Evolutionary conservation across 768 basidiomycete genomes (phyloP), one percentile per base, ranked within the genome.

Genomic region (Phylloporus rhodoxanthus): DNA sequence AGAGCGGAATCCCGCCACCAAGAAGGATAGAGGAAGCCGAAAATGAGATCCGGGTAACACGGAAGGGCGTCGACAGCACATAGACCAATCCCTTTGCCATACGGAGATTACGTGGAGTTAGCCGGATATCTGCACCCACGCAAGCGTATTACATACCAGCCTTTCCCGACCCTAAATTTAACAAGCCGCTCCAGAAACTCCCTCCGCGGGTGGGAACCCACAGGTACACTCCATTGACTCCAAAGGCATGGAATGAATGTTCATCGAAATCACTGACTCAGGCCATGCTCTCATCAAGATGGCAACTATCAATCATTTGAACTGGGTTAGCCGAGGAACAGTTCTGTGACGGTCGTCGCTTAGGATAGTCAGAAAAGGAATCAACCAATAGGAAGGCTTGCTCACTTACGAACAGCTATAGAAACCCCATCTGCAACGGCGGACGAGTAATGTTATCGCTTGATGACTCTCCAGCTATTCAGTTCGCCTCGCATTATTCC

Each of bases 51-150:
- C 84, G 78, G 9, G 63, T 68, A 23, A 82, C 72, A 6, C 64
- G 58, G 60, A 82, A 87, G 8, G 78, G 73, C 29, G 61, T 60
- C 3, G 7, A 26, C 4, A 7, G 8, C 4, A 26, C 26, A 26
- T 17, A 79, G 15, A 84, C 76, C 21, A 85, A 70, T 62, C 87
- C 85, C 39, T 79, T 69, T 7, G 82, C 85, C 85, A 50, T n/a
- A 45, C 39, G 30, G 30, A 23, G n/a, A 37, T 45, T 33, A n/a
- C 28, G 34, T 23, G 20, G 23, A 36, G n/a, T 40, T 34, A 28
- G 15, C 11, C 23, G 15, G n/a, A 46, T 17, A 41, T 23, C 20
- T 29, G 21, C 43, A 29, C 13, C 34, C 43, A 4, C 32, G 41
- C 29, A 29, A 30, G 33, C 28, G 29, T 23, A 50, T 44, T 15